Base-by-base conservation (phyloP, 2,329 filamentous ascomycete genomes). In the Ophiocordyceps australis region DNA sequence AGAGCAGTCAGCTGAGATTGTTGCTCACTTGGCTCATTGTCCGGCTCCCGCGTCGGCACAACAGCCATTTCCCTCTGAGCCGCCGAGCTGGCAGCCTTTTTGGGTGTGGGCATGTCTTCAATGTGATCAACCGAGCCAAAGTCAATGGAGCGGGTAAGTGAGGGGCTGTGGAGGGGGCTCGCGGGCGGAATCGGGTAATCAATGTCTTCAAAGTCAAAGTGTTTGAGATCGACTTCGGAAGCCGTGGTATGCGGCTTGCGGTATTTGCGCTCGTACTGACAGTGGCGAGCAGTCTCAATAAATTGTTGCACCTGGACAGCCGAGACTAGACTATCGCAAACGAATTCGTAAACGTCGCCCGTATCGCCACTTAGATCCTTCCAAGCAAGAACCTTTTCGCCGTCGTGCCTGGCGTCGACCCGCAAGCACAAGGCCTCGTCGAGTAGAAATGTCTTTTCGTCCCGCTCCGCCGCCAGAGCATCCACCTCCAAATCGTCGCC, bases 231-330 rank as follows among this genome's bases (percentile, higher is more conserved):
- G 33, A 71, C 60, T 30, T 83, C 74, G 7, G 81, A 82, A 2
- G 89, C 89, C 25, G 73, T 75, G 23, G 81, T 73, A 38, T 81
- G 68, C 20, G 70, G 74, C 42, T 75, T 78, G 34, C 81, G 71
- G 50, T 89, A 91, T 50, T 93, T 95, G 43, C 86, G 71, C 57
- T 98, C 89, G 75, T 91, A 98, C 52, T 98, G 89, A 48, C 89
- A 94, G 66, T 94, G 75, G 30, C 80, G 67, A 7, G 89, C 80
- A 27, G 82, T 74, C 28, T 76, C 62, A 43, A 86, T 72, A 47
- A 98, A 95, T 11, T 75, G 69, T 23, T 74, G 64, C 14, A 89
- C 75, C 38, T 85, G 77, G 24, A 71, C 63, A 3, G 71, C 56
- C 16, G 72, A 59, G 22, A 78, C 68, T 9, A 74, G 73, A 20